Evolutionary conservation across 345 rosid genomes (phyloP).

Genomic region (Eucalyptus curtisii): DNA sequence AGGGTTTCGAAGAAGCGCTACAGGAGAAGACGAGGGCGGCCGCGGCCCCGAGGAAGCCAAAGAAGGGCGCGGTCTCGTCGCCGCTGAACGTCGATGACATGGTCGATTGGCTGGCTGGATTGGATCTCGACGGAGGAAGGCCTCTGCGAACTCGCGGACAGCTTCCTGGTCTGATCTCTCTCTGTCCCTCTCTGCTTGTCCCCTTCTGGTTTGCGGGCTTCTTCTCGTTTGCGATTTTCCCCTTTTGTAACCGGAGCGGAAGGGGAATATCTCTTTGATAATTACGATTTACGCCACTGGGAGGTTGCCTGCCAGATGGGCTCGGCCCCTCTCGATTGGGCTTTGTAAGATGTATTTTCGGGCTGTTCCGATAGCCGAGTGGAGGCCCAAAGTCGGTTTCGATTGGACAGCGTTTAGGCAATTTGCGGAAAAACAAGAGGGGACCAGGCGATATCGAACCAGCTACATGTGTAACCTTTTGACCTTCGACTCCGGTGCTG

Average conservation of each 20-base stretch:
- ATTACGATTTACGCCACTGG: neutral
- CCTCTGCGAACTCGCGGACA: neutral
- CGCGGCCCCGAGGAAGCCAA: constrained; percentile 43
- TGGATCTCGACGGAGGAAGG: neutral
- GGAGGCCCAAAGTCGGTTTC: neutral
- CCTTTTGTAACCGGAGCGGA: neutral
- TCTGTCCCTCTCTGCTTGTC: neutral
- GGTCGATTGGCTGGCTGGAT: neutral
- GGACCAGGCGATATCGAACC: neutral
- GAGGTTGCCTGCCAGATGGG: neutral
- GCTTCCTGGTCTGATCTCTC: neutral
- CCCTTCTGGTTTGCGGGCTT: too few species aligned
- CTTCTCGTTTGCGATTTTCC: neutral
- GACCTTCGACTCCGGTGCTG: too few species aligned
- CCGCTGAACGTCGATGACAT: constrained; percentile 19
- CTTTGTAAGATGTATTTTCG: neutral
- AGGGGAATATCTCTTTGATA: neutral
- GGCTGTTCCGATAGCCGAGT: neutral
- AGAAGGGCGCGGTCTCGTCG: constrained; percentile 37
- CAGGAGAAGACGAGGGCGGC: constrained; percentile 44
- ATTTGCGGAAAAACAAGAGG: neutral
- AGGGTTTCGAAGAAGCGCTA: neutral
- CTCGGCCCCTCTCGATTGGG: neutral
- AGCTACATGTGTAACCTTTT: neutral
- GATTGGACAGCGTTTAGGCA: neutral